Conservation (phyloP, 768 basidiomycete species). For the Rhodotorula sphaerocarpa region DNA sequence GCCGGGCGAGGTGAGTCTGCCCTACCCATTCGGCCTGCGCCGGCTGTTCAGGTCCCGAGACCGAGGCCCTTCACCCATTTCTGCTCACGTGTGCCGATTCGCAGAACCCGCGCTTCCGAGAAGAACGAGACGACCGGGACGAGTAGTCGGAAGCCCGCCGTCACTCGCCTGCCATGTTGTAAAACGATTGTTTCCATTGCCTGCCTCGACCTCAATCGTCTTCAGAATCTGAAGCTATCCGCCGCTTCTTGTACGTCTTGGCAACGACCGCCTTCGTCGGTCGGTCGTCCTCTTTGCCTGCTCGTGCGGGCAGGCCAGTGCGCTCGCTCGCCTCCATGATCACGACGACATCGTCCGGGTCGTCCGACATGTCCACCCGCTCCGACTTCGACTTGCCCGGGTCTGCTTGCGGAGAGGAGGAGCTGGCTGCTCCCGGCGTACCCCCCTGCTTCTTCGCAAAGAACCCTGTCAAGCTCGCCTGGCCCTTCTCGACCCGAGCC, state of each 20-base stretch:
- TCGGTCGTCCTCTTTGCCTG: too few species aligned
- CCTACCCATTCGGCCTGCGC: too few species aligned
- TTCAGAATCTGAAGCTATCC: conserved; percentile 22
- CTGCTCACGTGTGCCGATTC: too few species aligned
- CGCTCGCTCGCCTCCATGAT: conserved; percentile 2
- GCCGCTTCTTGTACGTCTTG: conserved; percentile 21
- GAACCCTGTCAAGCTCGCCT: conserved; percentile 21
- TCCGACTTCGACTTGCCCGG: not conserved
- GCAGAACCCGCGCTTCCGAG: conserved; percentile 38
- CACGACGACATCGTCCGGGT: not conserved
- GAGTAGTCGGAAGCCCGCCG: conserved; percentile 12
- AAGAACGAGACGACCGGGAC: conserved; percentile 38
- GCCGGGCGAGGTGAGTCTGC: conserved; percentile 33
- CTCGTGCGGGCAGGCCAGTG: too few species aligned
- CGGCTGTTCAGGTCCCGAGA: too few species aligned
- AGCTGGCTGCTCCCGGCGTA: not conserved
- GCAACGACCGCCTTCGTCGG: not conserved
- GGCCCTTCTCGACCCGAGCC: conserved; percentile 5
- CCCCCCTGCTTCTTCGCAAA: conserved; percentile 6
- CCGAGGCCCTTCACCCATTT: too few species aligned
- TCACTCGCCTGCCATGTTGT: conserved; percentile 1
- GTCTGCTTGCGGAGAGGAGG: too few species aligned
- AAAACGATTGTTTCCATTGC: not conserved
- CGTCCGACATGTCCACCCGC: not conserved
- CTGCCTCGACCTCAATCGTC: too few species aligned